These are phyloP conservation scores for Fusarium sarcochroum DNA, from an alignment of 2,329 filamentous ascomycete genomes.

Conservation along the genomic window DNA sequence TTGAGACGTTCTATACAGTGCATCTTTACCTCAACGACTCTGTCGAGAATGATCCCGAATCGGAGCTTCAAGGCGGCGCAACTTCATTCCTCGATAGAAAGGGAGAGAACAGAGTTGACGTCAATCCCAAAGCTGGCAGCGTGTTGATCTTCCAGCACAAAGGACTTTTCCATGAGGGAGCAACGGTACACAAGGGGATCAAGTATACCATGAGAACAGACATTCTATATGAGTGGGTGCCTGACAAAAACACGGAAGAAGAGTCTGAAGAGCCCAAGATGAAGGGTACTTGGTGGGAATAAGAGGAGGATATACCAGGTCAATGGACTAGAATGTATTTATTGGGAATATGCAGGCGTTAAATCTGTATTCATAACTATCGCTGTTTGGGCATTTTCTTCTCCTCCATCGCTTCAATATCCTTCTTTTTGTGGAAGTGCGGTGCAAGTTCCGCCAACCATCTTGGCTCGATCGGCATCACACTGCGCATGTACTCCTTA, in stretches of 20 bases:
- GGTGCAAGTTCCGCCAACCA: constrained; percentile 94
- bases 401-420: constrained; percentile 85
- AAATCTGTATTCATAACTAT: constrained; percentile 25
- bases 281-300: constrained; percentile 13
- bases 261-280: background rate
- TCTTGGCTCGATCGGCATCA: constrained; percentile 85
- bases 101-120: constrained; percentile 61
- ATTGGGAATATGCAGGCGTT: constrained; percentile 11
- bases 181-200: constrained; percentile 63
- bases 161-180: constrained; percentile 66
- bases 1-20: constrained; percentile 66
- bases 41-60: constrained; percentile 29
- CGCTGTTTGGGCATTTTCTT: constrained; percentile 69
- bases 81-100: constrained; percentile 67
- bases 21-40: constrained; percentile 64
- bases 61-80: constrained; percentile 64
- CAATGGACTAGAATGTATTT: constrained; percentile 1
- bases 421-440: constrained; percentile 94
- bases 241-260: constrained; percentile 17
- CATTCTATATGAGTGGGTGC: constrained; percentile 62
- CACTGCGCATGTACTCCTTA: constrained; percentile 93
- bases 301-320: background rate
- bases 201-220: constrained; percentile 72
- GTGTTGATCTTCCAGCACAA: constrained; percentile 72
- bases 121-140: constrained; percentile 69